phyloP scores from a whole-genome alignment of 2,329 filamentous ascomycete species.

The Fusarium keratoplasticum region DNA sequence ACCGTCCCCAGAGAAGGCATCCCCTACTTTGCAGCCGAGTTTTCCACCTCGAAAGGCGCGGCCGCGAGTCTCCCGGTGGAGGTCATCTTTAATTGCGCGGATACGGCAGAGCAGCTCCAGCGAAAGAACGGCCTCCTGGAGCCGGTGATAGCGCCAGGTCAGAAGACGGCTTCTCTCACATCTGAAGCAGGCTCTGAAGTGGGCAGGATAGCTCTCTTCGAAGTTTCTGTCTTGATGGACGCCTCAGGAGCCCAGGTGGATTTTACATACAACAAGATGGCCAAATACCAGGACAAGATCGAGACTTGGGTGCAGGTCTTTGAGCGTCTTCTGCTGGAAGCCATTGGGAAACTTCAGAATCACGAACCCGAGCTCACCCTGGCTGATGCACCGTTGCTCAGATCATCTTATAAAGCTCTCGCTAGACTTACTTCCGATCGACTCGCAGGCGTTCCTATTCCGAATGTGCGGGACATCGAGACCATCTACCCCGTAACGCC shows the following conservation, averaged over 20 bases:
- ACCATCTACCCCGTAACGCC: constrained; percentile 61
- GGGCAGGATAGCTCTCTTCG: constrained; percentile 63
- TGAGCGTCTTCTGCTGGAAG: constrained; percentile 59
- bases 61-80: constrained; percentile 63
- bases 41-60: constrained; percentile 50
- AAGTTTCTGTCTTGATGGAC: constrained; percentile 61
- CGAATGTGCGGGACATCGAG: constrained; percentile 59
- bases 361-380: constrained; percentile 62
- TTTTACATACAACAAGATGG: constrained; percentile 57
- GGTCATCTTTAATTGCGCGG: constrained; percentile 68
- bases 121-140: constrained; percentile 62
- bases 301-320: constrained; percentile 60
- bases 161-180: constrained; percentile 51
- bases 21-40: constrained; percentile 61
- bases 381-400: constrained; percentile 61
- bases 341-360: constrained; percentile 54
- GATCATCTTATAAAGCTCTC: constrained; percentile 60
- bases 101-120: constrained; percentile 61
- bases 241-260: constrained; percentile 57
- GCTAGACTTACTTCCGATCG: constrained; percentile 57
- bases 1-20: constrained; percentile 58
- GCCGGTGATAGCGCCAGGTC: constrained; percentile 56
- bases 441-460: constrained; percentile 54
- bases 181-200: constrained; percentile 60
- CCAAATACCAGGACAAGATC: constrained; percentile 57